Conservation (phyloP, 495 filamentous ascomycete genomes). For the Tuber calosporum region DNA sequence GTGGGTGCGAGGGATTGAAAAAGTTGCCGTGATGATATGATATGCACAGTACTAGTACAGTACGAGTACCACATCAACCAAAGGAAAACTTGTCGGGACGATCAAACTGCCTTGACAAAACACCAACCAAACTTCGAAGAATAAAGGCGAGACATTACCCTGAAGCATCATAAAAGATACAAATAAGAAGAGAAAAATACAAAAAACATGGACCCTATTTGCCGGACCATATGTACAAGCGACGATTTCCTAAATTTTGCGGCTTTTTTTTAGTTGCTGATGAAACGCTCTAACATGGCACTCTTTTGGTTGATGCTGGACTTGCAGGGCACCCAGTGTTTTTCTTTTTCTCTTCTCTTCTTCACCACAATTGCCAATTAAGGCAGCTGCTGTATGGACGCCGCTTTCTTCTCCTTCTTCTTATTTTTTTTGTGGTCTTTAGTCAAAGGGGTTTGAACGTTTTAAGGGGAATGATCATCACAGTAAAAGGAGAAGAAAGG, state of each 20-base stretch:
- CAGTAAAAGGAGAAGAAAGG: neutral
- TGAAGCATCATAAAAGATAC: neutral
- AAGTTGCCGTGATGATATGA: neutral
- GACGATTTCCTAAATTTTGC: too few species aligned
- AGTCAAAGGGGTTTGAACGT: neutral
- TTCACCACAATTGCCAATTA: neutral
- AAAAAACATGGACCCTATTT: neutral
- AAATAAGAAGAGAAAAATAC: neutral
- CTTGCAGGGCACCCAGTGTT: too few species aligned
- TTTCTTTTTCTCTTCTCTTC: too few species aligned
- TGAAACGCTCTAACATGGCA: too few species aligned
- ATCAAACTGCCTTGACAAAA: neutral
- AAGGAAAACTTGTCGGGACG: neutral
- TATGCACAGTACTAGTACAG: too few species aligned
- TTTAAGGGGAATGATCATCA: neutral
- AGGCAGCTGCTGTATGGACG: neutral
- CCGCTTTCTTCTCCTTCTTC: too few species aligned
- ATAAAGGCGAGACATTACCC: neutral
- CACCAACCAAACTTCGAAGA: neutral
- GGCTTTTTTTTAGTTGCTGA: too few species aligned
- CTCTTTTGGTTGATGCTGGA: too few species aligned
- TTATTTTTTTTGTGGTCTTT: neutral
- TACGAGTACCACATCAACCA: too few species aligned
- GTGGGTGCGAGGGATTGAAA: neutral
- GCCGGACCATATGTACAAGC: neutral